A percentile compares a stretch with the other conserved stretches of the same genome.
These are phyloP conservation scores for Lactifluus volemus DNA, from an alignment of 768 basidiomycete species.

Conservation along the genomic window DNA sequence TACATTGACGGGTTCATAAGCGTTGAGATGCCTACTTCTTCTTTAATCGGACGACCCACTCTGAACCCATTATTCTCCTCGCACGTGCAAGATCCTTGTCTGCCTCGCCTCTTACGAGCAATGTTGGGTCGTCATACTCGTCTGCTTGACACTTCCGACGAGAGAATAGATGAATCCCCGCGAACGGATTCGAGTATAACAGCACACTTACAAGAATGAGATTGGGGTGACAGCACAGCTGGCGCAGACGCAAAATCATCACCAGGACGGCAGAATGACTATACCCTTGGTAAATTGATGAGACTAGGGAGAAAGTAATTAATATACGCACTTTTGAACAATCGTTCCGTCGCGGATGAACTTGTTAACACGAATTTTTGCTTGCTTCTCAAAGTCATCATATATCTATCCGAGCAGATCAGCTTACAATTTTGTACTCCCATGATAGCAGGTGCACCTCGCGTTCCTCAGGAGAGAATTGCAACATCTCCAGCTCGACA, in stretches of 20 bases:
- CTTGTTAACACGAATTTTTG: conserved; percentile 46
- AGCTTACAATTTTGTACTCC: background rate
- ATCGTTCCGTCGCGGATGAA: conserved; percentile 59
- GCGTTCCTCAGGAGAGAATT: conserved; percentile 60
- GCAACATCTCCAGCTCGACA: conserved; percentile 48
- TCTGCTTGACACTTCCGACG: conserved; percentile 32
- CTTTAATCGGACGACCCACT: conserved; percentile 28
- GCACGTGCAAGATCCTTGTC: conserved; percentile 56
- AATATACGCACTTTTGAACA: conserved; percentile 51
- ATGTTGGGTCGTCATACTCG: conserved; percentile 42
- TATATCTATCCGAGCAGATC: conserved; percentile 36
- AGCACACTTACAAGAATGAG: conserved; percentile 47
- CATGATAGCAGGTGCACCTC: conserved; percentile 32
- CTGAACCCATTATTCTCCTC: conserved; percentile 34
- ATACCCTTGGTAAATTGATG: background rate
- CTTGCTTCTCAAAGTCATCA: conserved; percentile 45
- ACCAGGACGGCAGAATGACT: conserved; percentile 45
- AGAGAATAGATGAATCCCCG: background rate
- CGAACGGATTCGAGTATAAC: background rate
- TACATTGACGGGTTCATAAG: conserved; percentile 17
- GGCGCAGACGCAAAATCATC: conserved; percentile 67
- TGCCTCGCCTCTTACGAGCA: conserved; percentile 37
- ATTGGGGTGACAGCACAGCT: conserved; percentile 65
- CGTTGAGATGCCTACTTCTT: background rate
- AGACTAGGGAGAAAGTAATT: background rate